Evolutionary conservation across 345 rosid genomes (phyloP).

Genomic region (Fremontodendron californicum): DNA sequence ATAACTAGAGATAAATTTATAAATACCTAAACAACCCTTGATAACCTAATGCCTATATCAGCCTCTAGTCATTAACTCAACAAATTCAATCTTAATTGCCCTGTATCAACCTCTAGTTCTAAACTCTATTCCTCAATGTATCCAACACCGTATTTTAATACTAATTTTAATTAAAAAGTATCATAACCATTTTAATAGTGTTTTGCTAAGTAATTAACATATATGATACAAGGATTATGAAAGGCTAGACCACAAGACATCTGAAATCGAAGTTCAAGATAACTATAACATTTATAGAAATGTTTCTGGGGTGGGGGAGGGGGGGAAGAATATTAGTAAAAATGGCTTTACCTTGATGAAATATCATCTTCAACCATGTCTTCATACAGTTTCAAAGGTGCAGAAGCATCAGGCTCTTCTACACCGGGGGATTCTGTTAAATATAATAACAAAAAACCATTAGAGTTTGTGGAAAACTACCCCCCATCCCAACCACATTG

Average conservation of each 20-base stretch:
- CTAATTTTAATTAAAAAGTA: background rate
- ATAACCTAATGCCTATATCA: background rate
- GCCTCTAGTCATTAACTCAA: background rate
- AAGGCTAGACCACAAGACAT: background rate
- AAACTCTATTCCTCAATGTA: background rate
- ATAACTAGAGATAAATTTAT: background rate
- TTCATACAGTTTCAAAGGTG: slow-evolving; percentile 55
- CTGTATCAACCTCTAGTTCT: background rate
- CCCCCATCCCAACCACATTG: background rate
- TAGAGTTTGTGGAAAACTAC: background rate
- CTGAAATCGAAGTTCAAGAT: background rate
- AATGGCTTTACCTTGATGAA: slow-evolving; percentile 67
- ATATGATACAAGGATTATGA: background rate
- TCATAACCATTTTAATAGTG: background rate
- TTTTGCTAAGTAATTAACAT: background rate
- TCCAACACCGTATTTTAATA: background rate
- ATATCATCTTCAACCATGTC: slow-evolving; percentile 72
- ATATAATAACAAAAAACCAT: slow-evolving; percentile 2
- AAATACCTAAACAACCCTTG: background rate
- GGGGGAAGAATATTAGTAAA: background rate
- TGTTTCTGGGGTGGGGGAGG: background rate
- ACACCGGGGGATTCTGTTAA: slow-evolving; percentile 53
- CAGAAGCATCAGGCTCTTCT: slow-evolving; percentile 56
- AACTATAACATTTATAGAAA: background rate
- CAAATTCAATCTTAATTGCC: background rate